Evolutionary conservation across 371 early-diverging fungal genomes (phyloP), one percentile per base, ranked within the genome.

Genomic region (Mortierella sp.): DNA sequence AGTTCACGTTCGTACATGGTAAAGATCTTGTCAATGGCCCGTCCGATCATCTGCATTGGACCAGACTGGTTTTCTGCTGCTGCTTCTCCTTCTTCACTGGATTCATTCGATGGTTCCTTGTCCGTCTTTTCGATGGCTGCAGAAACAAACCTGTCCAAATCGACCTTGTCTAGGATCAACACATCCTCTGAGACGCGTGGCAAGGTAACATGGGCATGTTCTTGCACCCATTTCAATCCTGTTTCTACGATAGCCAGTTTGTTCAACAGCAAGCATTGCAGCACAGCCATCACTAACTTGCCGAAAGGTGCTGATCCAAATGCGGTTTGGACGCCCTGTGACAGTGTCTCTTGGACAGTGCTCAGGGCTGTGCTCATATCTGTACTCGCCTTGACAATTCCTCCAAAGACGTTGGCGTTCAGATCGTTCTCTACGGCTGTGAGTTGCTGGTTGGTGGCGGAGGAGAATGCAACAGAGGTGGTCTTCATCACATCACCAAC

Each of bases 211-310:
- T 24, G 41, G 0, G 67, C 62, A 46, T 76, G 34, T 2, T 42
- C n/a, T 45, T 63, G 58, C 6, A 76, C 21, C 71, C 67, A 66
- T 4, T 10, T 3, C 28, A 76, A n/a, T 1, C 78, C 78, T 2
- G 28, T 19, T 24, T 54, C 62, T 0, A 70, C 38, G 0, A 18
- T 24, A 16, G 34, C 43, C 42, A 76, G 10, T 43, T 63, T 76
- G 42, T 62, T 70, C 9, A 76, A 47, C 21, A 69, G 38, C 10
- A 66, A 54, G 21, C 78, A 76, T n/a, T 54, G 51, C 23, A 76
- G 38, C 19, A 70, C 63, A 7, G 63, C 54, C 19, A 59, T 21
- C 2, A 63, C 54, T 28, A 70, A 24, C 13, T 48, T 58, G 10
- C 56, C 62, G 18, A 76, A 62, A 0, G 55, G 30, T 9, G 39